Conservation (phyloP, 805 yeast genomes). For the Saturnispora zaruensis region DNA sequence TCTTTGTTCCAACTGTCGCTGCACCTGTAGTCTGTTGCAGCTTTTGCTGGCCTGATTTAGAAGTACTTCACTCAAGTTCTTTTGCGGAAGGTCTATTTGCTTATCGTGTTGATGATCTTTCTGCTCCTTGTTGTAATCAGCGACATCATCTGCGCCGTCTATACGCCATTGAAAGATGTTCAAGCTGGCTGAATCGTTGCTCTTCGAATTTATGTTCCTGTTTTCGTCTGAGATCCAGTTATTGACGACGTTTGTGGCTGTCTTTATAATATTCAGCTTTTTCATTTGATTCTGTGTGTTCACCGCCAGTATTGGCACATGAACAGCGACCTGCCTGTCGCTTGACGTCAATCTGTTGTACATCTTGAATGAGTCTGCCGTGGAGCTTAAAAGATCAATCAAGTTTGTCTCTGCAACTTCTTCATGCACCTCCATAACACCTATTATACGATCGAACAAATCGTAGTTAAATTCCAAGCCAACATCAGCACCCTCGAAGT, state of each 20-base stretch:
- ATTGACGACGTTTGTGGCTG: constrained; percentile 13
- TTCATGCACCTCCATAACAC: background rate
- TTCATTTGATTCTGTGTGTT: constrained; percentile 17
- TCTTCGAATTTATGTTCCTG: constrained; percentile 12
- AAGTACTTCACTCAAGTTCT: background rate
- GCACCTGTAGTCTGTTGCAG: background rate
- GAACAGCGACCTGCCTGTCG: constrained; percentile 7
- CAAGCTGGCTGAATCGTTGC: background rate
- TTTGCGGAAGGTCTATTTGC: background rate
- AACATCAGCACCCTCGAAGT: constrained; percentile 14
- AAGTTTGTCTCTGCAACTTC: background rate
- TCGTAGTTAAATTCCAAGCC: constrained; percentile 7
- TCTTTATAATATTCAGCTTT: constrained; percentile 11
- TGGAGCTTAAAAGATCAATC: constrained; percentile 1
- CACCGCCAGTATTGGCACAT: constrained; percentile 13
- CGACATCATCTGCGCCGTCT: background rate
- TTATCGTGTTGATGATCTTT: constrained; percentile 1
- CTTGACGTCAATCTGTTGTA: constrained; percentile 12
- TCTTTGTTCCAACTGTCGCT: background rate
- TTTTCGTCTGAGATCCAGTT: constrained; percentile 25
- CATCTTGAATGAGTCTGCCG: constrained; percentile 10
- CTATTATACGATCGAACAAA: constrained; percentile 7
- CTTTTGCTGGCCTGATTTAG: background rate
- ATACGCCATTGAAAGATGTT: background rate
- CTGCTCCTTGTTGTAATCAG: background rate